Evolutionary conservation across 108 stramenopile species (phyloP), one percentile per base, ranked within the genome.

Genomic region (Stephanodiscus triporus): DNA sequence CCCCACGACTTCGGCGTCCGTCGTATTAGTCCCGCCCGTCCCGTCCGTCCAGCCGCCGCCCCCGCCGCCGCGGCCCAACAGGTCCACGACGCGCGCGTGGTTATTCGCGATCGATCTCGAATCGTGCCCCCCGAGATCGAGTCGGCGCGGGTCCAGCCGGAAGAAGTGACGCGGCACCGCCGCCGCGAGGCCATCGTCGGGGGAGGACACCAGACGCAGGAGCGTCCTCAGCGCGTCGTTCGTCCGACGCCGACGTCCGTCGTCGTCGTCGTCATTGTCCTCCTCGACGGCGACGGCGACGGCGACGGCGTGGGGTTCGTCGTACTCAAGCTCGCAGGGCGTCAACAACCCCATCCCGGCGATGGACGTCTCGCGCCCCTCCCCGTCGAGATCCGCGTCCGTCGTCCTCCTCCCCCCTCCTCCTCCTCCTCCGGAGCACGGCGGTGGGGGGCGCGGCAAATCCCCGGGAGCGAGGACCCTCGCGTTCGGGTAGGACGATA

Each of bases 371-470:
- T 63, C 16, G 13, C 78, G 66, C 69, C 75, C 77, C 10, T 79
- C 57, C 57, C 69, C 56, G 40, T 34, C 72, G 17, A 24, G 49
- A 32, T 34, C 20, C 14, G 42, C 26, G 32, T 38, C 40, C 9
- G 56, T 57, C 16, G 42, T 24, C 24, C 16, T 58, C 24, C 32
- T 34, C 32, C 32, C 5, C 5, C 32, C 32, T 34, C 32, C 32
- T 34, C 32, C 32, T 34, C 32, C 32, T 34, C 32, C 32, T 34
- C 32, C 51, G 14, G 82, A 58, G 72, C 89, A 90, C 6, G 87
- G 86, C 23, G 77, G 54, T 64, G 89, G 90, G 34, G 87, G 67
- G 30, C 55, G 56, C 9, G 68, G 73, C 22, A 76, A 22, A 62
- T 70, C 74, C 43, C 36, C 66, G 19, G 80, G 80, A 19, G 80